Base-by-base conservation (phyloP, 768 basidiomycete species). In the Pulveroboletus sp. region DNA sequence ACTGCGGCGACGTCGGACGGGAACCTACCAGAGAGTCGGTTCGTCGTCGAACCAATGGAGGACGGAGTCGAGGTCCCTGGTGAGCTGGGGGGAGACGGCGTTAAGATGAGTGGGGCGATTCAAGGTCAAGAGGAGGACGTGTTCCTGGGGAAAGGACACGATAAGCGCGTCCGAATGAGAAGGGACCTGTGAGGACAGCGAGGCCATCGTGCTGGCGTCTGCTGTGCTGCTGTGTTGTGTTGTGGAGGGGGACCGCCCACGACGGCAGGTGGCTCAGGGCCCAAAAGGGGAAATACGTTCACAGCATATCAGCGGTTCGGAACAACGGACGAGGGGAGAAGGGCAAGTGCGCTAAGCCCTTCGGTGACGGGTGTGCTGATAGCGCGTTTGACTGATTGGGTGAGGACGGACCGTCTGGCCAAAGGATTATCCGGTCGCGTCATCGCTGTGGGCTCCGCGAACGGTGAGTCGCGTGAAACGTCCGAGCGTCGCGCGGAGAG, bases 21-120 rank as follows among this genome's bases (percentile, higher is more conserved):
- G 9, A 32, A 71, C 76, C 14, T 59, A 87, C 89, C 89, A 91
- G n/a, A 90, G 66, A 42, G 71, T 69, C 14, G 84, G 75, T 46
- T 89, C 85, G 1, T 76, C 68, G 54, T 89, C 85, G 58, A 90
- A 89, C 86, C 87, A 90, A 51, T 80, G 72, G 28, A 90, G 64
- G 5, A 85, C 59, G 1, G 44, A 53, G 33, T 73, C 66, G 26
- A 89, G 62, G 63, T 84, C 84, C 1, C 63, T 55, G 14, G 70
- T 59, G 75, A 90, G 81, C 6, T 66, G 70, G 7, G 79, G 77
- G 0, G 81, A 80, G 74, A 93, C 78, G 1, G 91, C 87, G 59
- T 93, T 92, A 62, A 89, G 77, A 6, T 75, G 64, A 46, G 74
- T 72, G 0, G 89, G 88, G 7, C 89, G 76, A 68, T 92, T 92